Evolutionary conservation across 139 green algal species (phyloP).

Genomic region (Volvox reticuliferus): DNA sequence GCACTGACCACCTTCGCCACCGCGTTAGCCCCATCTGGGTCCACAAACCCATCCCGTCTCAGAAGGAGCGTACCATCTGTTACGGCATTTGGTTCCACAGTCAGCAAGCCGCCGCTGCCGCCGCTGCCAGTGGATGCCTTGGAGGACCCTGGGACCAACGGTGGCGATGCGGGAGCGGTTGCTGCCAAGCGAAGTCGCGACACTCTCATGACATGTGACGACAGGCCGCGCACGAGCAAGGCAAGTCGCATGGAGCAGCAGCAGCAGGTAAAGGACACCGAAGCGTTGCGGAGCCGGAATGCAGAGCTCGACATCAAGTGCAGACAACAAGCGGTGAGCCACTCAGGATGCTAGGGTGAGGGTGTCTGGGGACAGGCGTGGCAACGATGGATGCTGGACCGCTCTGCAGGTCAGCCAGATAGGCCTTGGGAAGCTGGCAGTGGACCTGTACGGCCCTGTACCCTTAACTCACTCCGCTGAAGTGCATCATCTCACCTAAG

Average conservation of each 20-base stretch:
- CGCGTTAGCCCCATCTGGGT: not conserved
- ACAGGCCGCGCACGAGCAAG: constrained; percentile 14
- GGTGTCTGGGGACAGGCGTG: too few relatives aligned
- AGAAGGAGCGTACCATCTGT: not conserved
- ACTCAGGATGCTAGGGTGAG: too few relatives aligned
- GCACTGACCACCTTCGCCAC: not conserved
- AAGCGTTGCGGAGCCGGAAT: not conserved
- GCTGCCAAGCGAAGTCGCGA: not conserved
- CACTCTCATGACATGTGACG: not conserved
- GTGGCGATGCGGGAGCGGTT: not conserved
- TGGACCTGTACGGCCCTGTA: too few relatives aligned
- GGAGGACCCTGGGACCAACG: not conserved
- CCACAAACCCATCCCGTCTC: not conserved
- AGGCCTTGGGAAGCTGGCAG: too few relatives aligned
- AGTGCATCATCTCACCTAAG: too few relatives aligned
- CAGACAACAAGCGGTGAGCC: not conserved
- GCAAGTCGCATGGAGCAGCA: constrained; percentile 16
- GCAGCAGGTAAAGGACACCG: constrained; percentile 12
- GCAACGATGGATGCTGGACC: not conserved
- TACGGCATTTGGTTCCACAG: not conserved
- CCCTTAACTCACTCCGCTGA: too few relatives aligned
- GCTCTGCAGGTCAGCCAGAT: not conserved
- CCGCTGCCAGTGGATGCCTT: not conserved
- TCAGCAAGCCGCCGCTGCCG: constrained; percentile 11
- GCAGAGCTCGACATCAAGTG: not conserved